phyloP scores from a whole-genome alignment of 2,329 filamentous ascomycete genomes.

The Ilyonectria sp. region DNA sequence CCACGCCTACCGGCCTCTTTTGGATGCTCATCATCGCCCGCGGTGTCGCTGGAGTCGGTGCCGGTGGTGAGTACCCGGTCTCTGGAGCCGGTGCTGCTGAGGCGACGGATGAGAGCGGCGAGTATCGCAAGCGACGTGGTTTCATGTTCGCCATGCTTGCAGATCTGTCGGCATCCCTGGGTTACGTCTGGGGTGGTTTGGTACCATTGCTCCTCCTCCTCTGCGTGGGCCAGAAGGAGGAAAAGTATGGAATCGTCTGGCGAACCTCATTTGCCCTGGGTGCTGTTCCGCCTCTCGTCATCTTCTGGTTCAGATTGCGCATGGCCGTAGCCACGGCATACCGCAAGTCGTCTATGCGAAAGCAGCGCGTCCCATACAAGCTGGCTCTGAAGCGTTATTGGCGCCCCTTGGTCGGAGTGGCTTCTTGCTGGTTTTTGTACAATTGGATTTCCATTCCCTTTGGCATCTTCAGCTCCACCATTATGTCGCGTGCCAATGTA shows the following conservation, averaged over 20 bases:
- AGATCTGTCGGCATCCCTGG: constrained; percentile 65
- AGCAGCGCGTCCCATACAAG: constrained; percentile 62
- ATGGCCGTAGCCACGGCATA: constrained; percentile 67
- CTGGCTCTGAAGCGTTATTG: constrained; percentile 65
- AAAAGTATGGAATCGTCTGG: constrained; percentile 64
- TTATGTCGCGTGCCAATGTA: constrained; percentile 60
- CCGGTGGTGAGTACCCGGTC: constrained; percentile 68
- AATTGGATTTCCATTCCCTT: constrained; percentile 71
- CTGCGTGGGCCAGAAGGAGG: constrained; percentile 61
- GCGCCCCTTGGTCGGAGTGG: constrained; percentile 63
- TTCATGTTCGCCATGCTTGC: constrained; percentile 71
- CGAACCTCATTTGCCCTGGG: constrained; percentile 66
- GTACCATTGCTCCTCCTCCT: constrained; percentile 66
- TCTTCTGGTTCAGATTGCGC: constrained; percentile 67
- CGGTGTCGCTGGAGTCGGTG: constrained; percentile 59
- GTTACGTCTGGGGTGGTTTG: constrained; percentile 65
- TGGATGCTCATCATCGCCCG: constrained; percentile 65
- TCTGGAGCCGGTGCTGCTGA: constrained; percentile 65
- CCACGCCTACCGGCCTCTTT: constrained; percentile 57
- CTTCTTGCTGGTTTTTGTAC: constrained; percentile 66
- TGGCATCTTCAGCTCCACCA: constrained; percentile 68
- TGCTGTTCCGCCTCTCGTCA: constrained; percentile 62
- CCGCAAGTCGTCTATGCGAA: constrained; percentile 62
- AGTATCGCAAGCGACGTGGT: constrained; percentile 63
- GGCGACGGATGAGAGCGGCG: constrained; percentile 64